Base-by-base conservation (phyloP, 371 early-diverging fungal genomes). In the Nematocida parisii region DNA sequence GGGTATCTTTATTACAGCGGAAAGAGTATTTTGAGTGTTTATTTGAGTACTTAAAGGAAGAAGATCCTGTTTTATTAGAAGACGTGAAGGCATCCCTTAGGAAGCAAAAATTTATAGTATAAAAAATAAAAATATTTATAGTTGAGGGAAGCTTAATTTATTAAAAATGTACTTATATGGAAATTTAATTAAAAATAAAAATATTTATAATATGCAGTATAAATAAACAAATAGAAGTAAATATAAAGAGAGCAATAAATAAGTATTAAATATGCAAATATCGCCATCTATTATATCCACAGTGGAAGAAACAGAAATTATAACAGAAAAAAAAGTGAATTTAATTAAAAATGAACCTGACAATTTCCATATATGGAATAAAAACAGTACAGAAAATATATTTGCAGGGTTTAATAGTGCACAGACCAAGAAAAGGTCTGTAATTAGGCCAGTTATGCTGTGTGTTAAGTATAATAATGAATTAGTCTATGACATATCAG, bases 11-110 rank as follows among this genome's bases (percentile, higher is more conserved):
- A n/a, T 15, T 71, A n/a, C 45, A 33, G 56, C 40, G 80, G 58
- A 67, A 44, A 71, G 68, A 67, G 46, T 77, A 77, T 45, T 77
- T 77, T 66, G 56, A 66, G 0, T 67, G 56, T 47, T 40, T 77
- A 15, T 77, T 77, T 50, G 27, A 57, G 54, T 61, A 77, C 20
- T 57, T 68, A 15, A 44, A 56, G 33, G 24, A 68, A 58, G 42
- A 39, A 18, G 71, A 71, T 54, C 57, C n/a, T 4, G 4, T 55
- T 11, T 24, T 70, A 5, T 60, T 77, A 7, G 39, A 60, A 56
- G 39, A 46, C 0, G 61, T 77, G 0, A 77, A 77, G 46, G 22
- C 27, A 7, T 57, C 70, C 1, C 47, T 77, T 11, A 52, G 80
- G 55, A 77, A 77, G 33, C 7, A 68, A 44, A 60, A 71, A 9